Percentiles rank a stretch among this genome's conserved stretches.
Evolutionary conservation across 2,329 filamentous ascomycete genomes (phyloP).

Genomic region (Botryotinia globosa): DNA sequence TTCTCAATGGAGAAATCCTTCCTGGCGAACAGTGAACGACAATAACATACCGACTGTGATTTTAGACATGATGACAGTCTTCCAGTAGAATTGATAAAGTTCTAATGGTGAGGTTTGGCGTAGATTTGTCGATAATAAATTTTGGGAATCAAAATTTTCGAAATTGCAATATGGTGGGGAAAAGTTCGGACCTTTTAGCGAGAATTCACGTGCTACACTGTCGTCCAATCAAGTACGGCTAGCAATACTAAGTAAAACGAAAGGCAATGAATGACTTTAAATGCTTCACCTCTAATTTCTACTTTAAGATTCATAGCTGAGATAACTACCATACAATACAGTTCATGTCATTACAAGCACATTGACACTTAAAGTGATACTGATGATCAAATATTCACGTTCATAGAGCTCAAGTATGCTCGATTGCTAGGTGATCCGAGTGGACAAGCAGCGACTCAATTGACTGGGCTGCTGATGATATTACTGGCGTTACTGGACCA

Average conservation of each 20-base stretch:
- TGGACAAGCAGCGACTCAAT: background rate
- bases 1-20: background rate
- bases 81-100: conserved; percentile 66
- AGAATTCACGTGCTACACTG: background rate
- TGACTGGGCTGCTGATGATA: background rate
- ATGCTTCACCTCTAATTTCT: background rate
- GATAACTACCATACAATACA: background rate
- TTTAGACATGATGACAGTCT: conserved; percentile 87
- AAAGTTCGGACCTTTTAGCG: conserved; percentile 9
- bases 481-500: background rate
- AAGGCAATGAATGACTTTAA: background rate
- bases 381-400: background rate
- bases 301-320: background rate
- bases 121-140: conserved; percentile 26
- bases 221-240: background rate
- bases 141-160: conserved; percentile 6
- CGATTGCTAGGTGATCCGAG: background rate
- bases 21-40: conserved; percentile 8
- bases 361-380: background rate
- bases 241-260: background rate
- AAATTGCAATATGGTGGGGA: conserved; percentile 18
- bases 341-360: background rate
- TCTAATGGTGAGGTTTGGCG: conserved; percentile 71
- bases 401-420: background rate
- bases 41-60: conserved; percentile 67